Evolutionary conservation across 2,329 filamentous ascomycete genomes (phyloP), one percentile per base, ranked within the genome.

Genomic region (Clarireedia paspali): DNA sequence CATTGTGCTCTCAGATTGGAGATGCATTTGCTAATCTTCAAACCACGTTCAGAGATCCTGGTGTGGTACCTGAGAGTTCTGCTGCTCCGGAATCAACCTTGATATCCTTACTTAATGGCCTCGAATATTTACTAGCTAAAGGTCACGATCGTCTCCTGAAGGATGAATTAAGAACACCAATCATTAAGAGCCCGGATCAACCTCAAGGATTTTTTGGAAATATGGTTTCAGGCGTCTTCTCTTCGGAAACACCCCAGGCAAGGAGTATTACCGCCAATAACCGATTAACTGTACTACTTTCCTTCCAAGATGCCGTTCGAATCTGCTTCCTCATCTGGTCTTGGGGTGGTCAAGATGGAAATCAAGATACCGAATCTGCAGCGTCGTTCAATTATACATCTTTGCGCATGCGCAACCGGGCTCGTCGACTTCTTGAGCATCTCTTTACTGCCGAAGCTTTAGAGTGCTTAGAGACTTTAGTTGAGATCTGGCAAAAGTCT

Each of bases 321-420:
- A 88, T 95, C 50, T 96, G 91, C 70, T 95, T 95, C 68, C 83
- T 79, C 12, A 96, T 99, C 52, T 99, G 95, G 94, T 88, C 89
- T 0, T 99, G 94, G 92, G 89, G 81, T 14, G 80, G 88, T 5
- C 82, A 86, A 66, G 84, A 86, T 64, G 73, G 77, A 17, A 71
- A 70, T 6, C 82, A 87, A 54, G 88, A 95, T 67, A 67, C 75
- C 1, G 78, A 80, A 30, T 92, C 87, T 15, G 78, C 78, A 5
- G 89, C 91, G 7, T 96, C 91, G 0, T 95, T 96, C 70, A 85
- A 81, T 60, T 95, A 96, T 72, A 96, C 91, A 1, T 95, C 91
- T 7, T 73, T 96, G 52, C 86, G 91, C 24, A 89, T 97, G 83
- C 84, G 91, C 54, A 96, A 96, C 65, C 82, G 92, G 38, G 89